Percentiles rank a stretch among this genome's conserved stretches.
These are phyloP conservation scores for Nephelium lappaceum DNA, from an alignment of 345 rosid species.

Conservation along the genomic window DNA sequence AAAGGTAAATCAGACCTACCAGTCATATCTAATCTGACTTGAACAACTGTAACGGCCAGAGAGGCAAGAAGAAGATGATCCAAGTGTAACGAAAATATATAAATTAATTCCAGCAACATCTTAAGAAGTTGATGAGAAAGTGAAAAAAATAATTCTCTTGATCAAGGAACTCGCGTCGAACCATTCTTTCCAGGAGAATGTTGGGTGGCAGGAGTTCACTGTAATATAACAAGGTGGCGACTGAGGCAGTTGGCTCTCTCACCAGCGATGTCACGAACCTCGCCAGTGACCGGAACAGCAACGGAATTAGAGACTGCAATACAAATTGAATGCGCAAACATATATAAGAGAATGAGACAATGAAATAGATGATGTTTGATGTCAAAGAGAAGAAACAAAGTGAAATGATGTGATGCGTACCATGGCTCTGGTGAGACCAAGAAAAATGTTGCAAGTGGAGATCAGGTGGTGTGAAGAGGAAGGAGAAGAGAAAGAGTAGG, in stretches of 20 bases:
- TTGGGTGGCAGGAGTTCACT: slow-evolving; percentile 53
- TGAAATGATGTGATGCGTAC: slow-evolving; percentile 23
- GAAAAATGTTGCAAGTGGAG: not conserved
- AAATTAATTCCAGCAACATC: slow-evolving; percentile 43
- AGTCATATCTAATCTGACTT: not conserved
- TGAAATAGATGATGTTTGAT: not conserved
- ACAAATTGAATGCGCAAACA: not conserved
- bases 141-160: slow-evolving; percentile 53
- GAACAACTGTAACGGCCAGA: not conserved
- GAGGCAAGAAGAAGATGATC: not conserved
- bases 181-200: slow-evolving; percentile 38
- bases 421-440: slow-evolving; percentile 29
- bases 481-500: not conserved
- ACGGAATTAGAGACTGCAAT: slow-evolving; percentile 39
- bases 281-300: slow-evolving; percentile 47
- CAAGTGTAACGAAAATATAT: too few relatives aligned
- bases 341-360: too few relatives aligned
- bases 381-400: too few relatives aligned
- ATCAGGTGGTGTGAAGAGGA: not conserved
- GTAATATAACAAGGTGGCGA: slow-evolving; percentile 51
- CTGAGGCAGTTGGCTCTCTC: slow-evolving; percentile 37
- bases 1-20: not conserved
- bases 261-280: slow-evolving; percentile 39
- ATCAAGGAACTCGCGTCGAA: slow-evolving; percentile 47
- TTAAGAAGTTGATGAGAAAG: slow-evolving; percentile 51